Evolutionary conservation across 2,329 filamentous ascomycete genomes (phyloP).

Genomic region (Lasiodiplodia sp.): DNA sequence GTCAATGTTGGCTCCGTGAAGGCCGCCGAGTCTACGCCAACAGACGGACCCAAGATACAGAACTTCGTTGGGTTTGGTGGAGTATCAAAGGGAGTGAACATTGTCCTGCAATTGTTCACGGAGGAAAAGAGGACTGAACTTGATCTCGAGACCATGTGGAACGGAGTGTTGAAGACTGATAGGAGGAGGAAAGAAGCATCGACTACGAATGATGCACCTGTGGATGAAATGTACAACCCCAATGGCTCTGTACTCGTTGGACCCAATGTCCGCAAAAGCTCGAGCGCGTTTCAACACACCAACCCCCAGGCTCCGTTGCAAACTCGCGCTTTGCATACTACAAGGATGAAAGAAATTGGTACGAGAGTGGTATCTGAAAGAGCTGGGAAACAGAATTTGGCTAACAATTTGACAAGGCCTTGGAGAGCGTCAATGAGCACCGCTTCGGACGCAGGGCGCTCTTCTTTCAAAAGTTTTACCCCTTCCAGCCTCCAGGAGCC

Average conservation of each 20-base stretch:
- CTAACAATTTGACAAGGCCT: conserved; percentile 18
- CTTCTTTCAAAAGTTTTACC: neutral
- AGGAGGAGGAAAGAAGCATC: conserved; percentile 47
- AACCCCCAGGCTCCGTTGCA: conserved; percentile 13
- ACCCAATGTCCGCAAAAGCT: neutral
- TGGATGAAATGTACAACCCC: neutral
- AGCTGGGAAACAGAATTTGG: neutral
- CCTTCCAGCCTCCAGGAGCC: neutral
- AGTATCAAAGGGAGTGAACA: conserved; percentile 61
- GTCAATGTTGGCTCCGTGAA: conserved; percentile 82
- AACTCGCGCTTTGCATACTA: conserved; percentile 11
- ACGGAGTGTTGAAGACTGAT: conserved; percentile 53
- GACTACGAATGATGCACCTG: conserved; percentile 39
- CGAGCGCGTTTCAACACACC: conserved; percentile 26
- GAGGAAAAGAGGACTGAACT: conserved; percentile 73
- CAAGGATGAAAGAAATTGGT: conserved; percentile 3
- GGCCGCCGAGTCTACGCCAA: conserved; percentile 47
- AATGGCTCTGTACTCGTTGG: conserved; percentile 22
- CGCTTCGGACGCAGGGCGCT: neutral
- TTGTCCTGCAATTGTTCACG: conserved; percentile 76
- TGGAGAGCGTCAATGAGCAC: conserved; percentile 20
- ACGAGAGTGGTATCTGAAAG: conserved; percentile 14
- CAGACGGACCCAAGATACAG: conserved; percentile 40
- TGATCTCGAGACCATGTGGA: conserved; percentile 71
- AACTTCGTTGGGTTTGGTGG: conserved; percentile 80